Conservation (phyloP, 306 rosid genomes). For the Benincasa hispida region DNA sequence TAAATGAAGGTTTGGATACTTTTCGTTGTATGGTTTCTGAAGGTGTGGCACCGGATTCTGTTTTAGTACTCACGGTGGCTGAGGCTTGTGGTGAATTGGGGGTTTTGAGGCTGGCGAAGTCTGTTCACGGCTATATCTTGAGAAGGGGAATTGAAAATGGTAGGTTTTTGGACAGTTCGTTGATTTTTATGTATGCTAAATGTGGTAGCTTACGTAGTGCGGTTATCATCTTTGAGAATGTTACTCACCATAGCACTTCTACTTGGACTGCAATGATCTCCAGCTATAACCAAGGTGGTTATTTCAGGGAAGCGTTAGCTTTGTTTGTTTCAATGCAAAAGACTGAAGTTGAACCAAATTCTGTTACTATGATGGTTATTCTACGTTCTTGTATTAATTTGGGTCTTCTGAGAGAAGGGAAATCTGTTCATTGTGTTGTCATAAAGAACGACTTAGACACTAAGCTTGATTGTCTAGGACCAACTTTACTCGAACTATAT, state of each 20-base stretch:
- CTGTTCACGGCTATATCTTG: slow-evolving; percentile 56
- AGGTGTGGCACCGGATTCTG: slow-evolving; percentile 51
- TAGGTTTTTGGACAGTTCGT: slow-evolving; percentile 32
- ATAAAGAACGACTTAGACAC: slow-evolving; percentile 40
- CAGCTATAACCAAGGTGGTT: slow-evolving; percentile 40
- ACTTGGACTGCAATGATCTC: slow-evolving; percentile 80
- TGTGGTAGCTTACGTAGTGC: slow-evolving; percentile 43
- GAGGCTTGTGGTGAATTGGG: slow-evolving; percentile 71
- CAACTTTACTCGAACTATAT: slow-evolving; percentile 58
- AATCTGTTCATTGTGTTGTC: slow-evolving; percentile 61
- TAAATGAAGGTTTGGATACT: slow-evolving; percentile 43
- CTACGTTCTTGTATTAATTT: slow-evolving; percentile 55
- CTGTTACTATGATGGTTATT: slow-evolving; percentile 45
- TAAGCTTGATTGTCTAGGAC: slow-evolving; percentile 41
- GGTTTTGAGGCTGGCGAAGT: slow-evolving; percentile 34
- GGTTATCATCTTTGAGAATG: slow-evolving; percentile 25
- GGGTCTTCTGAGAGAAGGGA: slow-evolving; percentile 53
- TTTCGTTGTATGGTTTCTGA: slow-evolving; percentile 43
- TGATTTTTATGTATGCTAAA: slow-evolving; percentile 60
- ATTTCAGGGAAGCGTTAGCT: slow-evolving; percentile 32
- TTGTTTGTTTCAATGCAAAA: slow-evolving; percentile 39
- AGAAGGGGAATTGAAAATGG: slow-evolving; percentile 33
- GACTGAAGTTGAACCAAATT: slow-evolving; percentile 42
- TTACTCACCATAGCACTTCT: slow-evolving; percentile 23
- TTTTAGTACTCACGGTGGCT: slow-evolving; percentile 40